A percentile compares a stretch with the other conserved stretches of the same genome.
These are phyloP conservation scores for Arthroderma sp. DNA, from an alignment of 2,329 filamentous ascomycete genomes.

Conservation along the genomic window DNA sequence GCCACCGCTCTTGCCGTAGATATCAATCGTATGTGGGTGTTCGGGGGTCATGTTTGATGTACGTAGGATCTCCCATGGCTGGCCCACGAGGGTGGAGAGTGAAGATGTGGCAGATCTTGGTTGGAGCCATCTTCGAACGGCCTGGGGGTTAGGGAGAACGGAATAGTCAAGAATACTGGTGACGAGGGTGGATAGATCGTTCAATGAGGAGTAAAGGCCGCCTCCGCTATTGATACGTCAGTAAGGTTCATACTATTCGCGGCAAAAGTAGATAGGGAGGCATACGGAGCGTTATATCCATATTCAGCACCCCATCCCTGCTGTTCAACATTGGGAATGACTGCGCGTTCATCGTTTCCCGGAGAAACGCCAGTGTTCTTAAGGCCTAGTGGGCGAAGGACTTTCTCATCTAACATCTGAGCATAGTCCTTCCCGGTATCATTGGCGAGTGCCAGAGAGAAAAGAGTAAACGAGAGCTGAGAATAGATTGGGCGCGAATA, in stretches of 20 bases:
- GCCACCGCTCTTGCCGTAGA: conserved; percentile 28
- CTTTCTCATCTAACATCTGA: conserved; percentile 17
- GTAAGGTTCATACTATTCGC: background rate
- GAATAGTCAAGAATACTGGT: conserved; percentile 22
- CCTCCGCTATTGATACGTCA: conserved; percentile 20
- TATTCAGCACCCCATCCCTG: conserved; percentile 28
- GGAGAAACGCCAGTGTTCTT: conserved; percentile 21
- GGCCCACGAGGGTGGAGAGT: conserved; percentile 23
- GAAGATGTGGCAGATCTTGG: conserved; percentile 24
- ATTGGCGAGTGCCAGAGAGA: conserved; percentile 25
- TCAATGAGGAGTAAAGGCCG: conserved; percentile 26
- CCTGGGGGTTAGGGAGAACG: conserved; percentile 17
- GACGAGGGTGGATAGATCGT: conserved; percentile 24
- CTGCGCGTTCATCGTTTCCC: conserved; percentile 21
- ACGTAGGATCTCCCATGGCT: conserved; percentile 31
- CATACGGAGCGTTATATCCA: conserved; percentile 25
- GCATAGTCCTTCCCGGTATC: conserved; percentile 19
- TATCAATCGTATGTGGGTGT: conserved; percentile 24
- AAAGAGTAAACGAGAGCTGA: conserved; percentile 31
- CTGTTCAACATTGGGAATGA: conserved; percentile 25
- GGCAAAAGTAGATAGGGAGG: background rate
- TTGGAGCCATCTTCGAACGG: conserved; percentile 27
- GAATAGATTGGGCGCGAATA: conserved; percentile 32
- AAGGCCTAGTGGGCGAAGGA: conserved; percentile 19
- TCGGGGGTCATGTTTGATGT: conserved; percentile 18